Base-by-base conservation (phyloP, 352 stramenopile species). In the Globisporangium middletonii region DNA sequence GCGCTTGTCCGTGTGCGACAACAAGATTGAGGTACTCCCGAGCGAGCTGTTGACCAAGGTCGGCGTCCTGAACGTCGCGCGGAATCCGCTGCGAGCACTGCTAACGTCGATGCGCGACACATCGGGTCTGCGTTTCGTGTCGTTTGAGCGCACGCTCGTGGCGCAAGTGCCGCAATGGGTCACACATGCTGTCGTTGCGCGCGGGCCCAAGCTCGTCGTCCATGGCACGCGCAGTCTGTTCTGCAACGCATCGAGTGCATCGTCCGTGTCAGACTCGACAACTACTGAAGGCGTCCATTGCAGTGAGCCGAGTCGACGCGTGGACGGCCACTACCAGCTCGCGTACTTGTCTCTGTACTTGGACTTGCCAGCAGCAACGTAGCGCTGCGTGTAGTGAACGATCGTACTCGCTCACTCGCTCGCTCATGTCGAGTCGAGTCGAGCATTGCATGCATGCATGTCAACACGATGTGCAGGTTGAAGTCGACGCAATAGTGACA, bases 111-210 rank as follows among this genome's bases (percentile, higher is more conserved):
- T 48, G 5, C 33, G 48, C 16, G 55, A 55, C 18, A 13, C 46
- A 18, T 49, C 55, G 15, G 33, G 12, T 15, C 35, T 60, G 18
- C 35, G 55, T 7, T 15, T 47, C 9, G 8, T 54, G 6, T 42
- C 46, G 4, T 60, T 60, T 33, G 55, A 60, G 55, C 37, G 37
- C 35, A 60, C 55, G 35, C 55, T 35, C 5, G 55, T 60, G 4
- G 27, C 28, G 23, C 8, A 16, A 7, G n/a, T 62, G 3, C 28
- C 56, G 18, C 4, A 38, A n/a, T 62, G 56, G 48, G 41, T 46
- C 27, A 1, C 16, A 16, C 13, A 44, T 11, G 49, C 56, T 8
- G 33, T 48, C 33, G 8, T 11, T 16, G 23, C 28, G 41, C 41
- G 57, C 16, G 15, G 41, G 2, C 27, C 50, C 3, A 46, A 37